Conservation (phyloP, 441 rosid species). For the Erysimum pusillum region DNA sequence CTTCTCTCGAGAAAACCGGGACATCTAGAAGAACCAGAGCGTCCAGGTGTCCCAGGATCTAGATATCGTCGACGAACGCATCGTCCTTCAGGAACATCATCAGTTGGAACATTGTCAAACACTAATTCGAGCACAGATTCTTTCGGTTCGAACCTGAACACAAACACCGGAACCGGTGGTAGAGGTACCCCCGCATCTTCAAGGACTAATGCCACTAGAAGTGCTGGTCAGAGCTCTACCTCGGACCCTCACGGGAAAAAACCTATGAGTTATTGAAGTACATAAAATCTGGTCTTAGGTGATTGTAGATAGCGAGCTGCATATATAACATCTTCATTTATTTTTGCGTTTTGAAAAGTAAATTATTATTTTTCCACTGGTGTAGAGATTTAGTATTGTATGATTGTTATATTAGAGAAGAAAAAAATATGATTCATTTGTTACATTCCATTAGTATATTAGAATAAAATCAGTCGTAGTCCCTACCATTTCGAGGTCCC, state of each 20-base stretch:
- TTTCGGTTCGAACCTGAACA: conserved; percentile 52
- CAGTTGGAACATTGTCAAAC: conserved; percentile 47
- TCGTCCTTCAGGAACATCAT: conserved; percentile 54
- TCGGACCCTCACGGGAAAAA: conserved; percentile 70
- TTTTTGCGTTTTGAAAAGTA: not conserved
- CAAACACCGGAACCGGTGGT: conserved; percentile 37
- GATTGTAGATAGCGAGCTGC: conserved; percentile 41
- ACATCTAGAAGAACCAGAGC: conserved; percentile 64
- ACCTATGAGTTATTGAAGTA: conserved; percentile 58
- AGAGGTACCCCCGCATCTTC: conserved; percentile 52
- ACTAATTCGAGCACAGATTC: conserved; percentile 46
- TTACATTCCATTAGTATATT: conserved; percentile 10
- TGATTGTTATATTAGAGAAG: not conserved
- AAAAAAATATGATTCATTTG: conserved; percentile 30
- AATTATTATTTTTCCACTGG: not conserved
- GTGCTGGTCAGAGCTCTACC: conserved; percentile 45
- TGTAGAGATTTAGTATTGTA: conserved; percentile 18
- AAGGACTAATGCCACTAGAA: conserved; percentile 38
- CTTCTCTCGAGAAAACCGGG: conserved; percentile 75
- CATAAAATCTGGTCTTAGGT: conserved; percentile 9
- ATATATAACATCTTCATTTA: not conserved
- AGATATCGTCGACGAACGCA: conserved; percentile 63
- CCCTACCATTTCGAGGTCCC: not conserved
- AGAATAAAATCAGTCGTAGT: not conserved
- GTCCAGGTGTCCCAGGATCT: conserved; percentile 78